Evolutionary conservation across 2,329 filamentous ascomycete genomes (phyloP).

Genomic region (Fusarium multiceps): DNA sequence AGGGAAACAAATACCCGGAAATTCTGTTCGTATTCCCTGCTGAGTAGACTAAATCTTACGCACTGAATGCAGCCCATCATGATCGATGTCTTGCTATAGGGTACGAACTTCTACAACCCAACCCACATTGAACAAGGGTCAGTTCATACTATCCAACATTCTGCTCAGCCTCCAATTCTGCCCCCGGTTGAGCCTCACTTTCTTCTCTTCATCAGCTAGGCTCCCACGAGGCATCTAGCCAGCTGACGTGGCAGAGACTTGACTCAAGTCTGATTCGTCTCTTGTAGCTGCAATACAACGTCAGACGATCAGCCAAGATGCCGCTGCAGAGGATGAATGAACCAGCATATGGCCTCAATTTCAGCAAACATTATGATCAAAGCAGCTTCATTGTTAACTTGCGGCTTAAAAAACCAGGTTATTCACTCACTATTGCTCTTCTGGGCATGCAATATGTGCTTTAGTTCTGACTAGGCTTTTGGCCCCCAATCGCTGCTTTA

Average conservation of each 20-base stretch:
- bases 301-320: constrained; percentile 26
- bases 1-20: neutral
- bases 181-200: constrained; percentile 36
- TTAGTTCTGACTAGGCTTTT: constrained; percentile 14
- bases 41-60: neutral
- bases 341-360: neutral
- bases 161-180: constrained; percentile 18
- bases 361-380: neutral
- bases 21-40: neutral
- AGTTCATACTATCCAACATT: neutral
- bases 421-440: neutral
- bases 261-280: constrained; percentile 11
- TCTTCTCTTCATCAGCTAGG: neutral
- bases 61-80: neutral
- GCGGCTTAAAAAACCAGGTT: constrained; percentile 12
- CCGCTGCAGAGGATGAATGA: neutral
- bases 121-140: neutral
- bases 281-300: constrained; percentile 21
- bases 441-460: constrained; percentile 17
- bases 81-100: neutral
- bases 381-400: neutral
- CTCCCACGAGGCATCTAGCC: constrained; percentile 19
- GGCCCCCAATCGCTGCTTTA: constrained; percentile 27
- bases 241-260: constrained; percentile 39
- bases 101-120: neutral